Conservation (phyloP, 495 filamentous ascomycete genomes). For the Neohortaea acidophila region DNA sequence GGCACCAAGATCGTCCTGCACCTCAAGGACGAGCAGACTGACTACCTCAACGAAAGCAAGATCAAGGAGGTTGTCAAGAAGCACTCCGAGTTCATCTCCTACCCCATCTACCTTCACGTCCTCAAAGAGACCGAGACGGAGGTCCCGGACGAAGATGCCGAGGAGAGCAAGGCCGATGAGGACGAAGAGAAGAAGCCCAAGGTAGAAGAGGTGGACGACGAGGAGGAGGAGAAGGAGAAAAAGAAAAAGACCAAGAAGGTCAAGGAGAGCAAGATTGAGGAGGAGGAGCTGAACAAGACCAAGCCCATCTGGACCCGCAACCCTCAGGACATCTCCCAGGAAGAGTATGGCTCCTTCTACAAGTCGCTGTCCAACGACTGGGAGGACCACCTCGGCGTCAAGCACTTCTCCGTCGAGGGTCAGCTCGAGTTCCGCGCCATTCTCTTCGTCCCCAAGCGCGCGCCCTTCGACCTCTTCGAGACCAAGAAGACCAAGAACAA, state of each 20-base stretch:
- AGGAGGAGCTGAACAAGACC: slow-evolving; percentile 99
- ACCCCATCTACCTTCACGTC: slow-evolving; percentile 99
- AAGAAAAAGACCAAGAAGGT: slow-evolving; percentile 99
- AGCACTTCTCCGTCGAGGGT: slow-evolving; percentile 99
- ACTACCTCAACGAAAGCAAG: slow-evolving; percentile 96
- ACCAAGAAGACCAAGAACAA: slow-evolving; percentile 99
- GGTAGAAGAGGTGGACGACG: slow-evolving; percentile 69
- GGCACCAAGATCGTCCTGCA: slow-evolving; percentile 96
- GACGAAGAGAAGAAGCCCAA: slow-evolving; percentile 70
- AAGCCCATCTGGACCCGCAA: slow-evolving; percentile 99
- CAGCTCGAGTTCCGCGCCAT: slow-evolving; percentile 99
- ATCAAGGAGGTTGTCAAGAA: slow-evolving; percentile 99
- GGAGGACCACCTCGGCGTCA: slow-evolving; percentile 98
- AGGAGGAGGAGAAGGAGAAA: slow-evolving; percentile 77
- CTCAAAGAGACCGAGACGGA: slow-evolving; percentile 98
- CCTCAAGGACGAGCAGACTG: slow-evolving; percentile 96
- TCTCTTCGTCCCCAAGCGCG: slow-evolving; percentile 98
- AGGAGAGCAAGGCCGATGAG: slow-evolving; percentile 46
- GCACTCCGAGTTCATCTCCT: slow-evolving; percentile 99
- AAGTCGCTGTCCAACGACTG: slow-evolving; percentile 99
- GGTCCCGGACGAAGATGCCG: slow-evolving; percentile 92
- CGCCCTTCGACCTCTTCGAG: slow-evolving; percentile 98
- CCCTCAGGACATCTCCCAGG: slow-evolving; percentile 82
- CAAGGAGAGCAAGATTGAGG: slow-evolving; percentile 96
- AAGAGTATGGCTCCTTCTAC: slow-evolving; percentile 98